Conservation (phyloP, 306 rosid genomes). For the Benincasa hispida region DNA sequence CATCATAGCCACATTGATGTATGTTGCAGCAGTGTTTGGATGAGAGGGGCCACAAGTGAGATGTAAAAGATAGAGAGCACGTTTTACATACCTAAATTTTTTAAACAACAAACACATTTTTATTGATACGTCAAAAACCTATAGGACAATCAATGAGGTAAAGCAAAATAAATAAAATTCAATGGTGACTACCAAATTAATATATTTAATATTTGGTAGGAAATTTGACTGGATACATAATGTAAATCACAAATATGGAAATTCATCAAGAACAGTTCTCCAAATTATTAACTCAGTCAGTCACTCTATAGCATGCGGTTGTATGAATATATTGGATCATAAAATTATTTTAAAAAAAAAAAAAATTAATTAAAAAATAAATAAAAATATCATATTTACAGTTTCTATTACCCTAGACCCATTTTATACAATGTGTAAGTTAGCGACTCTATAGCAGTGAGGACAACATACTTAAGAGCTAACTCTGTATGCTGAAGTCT, state of each 20-base stretch:
- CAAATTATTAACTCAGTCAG: background rate
- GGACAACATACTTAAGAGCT: slow-evolving; percentile 78
- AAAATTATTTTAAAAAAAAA: too few species aligned
- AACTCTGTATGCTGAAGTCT: slow-evolving; percentile 97
- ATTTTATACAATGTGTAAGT: background rate
- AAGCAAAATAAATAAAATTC: too few species aligned
- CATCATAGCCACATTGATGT: slow-evolving; percentile 99
- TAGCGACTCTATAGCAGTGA: slow-evolving; percentile 4
- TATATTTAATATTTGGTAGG: slow-evolving; percentile 3
- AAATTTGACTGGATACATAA: background rate
- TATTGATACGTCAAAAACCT: background rate
- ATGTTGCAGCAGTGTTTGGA: slow-evolving; percentile 98
- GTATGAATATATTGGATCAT: too few species aligned
- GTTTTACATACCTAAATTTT: slow-evolving; percentile 77
- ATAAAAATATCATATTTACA: background rate
- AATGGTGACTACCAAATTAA: slow-evolving; percentile 35
- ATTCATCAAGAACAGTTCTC: background rate
- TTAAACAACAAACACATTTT: background rate
- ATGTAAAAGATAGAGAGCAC: slow-evolving; percentile 94
- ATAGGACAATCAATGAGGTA: background rate
- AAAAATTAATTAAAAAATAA: too few species aligned
- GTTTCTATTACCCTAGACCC: background rate
- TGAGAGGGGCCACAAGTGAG: slow-evolving; percentile 97
- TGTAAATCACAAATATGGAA: background rate
- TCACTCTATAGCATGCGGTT: too few species aligned